A percentile compares a stretch with the other conserved stretches of the same genome.
These are phyloP conservation scores for Chaetomiaceae sp. DNA, from an alignment of 2,329 filamentous ascomycete genomes.

Conservation along the genomic window DNA sequence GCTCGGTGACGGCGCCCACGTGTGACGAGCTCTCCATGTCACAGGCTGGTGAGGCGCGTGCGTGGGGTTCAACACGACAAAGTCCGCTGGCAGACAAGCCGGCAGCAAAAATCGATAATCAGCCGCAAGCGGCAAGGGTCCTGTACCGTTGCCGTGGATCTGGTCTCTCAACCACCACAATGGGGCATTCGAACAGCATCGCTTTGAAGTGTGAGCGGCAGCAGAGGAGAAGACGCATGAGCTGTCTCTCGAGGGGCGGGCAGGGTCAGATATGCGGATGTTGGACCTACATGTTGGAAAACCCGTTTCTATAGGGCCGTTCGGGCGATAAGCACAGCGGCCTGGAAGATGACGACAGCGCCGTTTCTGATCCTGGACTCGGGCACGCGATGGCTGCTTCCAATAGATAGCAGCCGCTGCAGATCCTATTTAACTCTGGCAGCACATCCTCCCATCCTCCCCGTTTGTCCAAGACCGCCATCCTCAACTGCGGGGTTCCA, in stretches of 20 bases:
- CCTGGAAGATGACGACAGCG: conserved; percentile 8
- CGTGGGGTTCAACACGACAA: background rate
- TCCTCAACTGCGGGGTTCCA: conserved; percentile 5
- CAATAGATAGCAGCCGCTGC: conserved; percentile 12
- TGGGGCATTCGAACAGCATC: background rate
- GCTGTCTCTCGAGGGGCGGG: background rate
- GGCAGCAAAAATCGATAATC: background rate
- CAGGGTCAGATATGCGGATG: no score
- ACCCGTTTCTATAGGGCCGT: background rate
- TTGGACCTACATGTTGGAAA: background rate
- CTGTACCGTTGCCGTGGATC: conserved; percentile 8
- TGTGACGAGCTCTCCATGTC: conserved; percentile 31
- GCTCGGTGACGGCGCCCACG: conserved; percentile 39
- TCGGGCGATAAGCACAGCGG: conserved; percentile 8
- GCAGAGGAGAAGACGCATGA: background rate
- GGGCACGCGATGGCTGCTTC: conserved; percentile 3
- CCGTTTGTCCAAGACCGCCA: background rate
- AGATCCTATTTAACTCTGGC: conserved; percentile 14
- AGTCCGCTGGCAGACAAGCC: no score
- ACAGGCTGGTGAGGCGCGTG: background rate
- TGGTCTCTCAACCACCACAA: conserved; percentile 1
- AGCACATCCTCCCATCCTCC: conserved; percentile 4
- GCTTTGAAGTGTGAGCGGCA: background rate
- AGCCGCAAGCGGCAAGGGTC: conserved; percentile 1
- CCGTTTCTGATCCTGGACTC: conserved; percentile 1